Evolutionary conservation across 129 eudicot species (phyloP), one percentile per base, ranked within the genome.

Genomic region (Tagetes erecta): DNA sequence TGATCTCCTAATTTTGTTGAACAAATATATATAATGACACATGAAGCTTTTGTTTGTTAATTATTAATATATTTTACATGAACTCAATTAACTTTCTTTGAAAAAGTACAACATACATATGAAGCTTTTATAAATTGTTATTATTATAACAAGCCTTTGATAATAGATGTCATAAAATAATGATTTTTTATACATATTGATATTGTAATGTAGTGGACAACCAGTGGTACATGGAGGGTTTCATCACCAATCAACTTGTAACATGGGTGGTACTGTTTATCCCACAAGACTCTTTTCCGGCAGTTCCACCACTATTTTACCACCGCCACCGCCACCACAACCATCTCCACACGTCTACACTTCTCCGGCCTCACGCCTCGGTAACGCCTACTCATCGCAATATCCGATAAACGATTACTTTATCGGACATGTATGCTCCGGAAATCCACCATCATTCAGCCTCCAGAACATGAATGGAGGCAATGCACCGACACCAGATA

Each of bases 171-270:
- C 42, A 60, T 12, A 72, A 35, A 64, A 65, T 77, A n/a, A 20
- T 44, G 8, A 4, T 44, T 38, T 66, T 20, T 20, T 20, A 20
- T 20, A 20, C 74, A 36, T 34, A 35, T 70, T 63, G 39, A 39
- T 31, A 62, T 64, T 34, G 1, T 68, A 40, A 40, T 68, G 76
- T 52, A 89, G 92, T 31, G 90, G 88, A 44, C 96, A 87, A 71
- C 78, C 88, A 67, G 76, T 87, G 68, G 78, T 82, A 72, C 87
- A 82, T 51, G 96, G 96, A 77, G 96, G 90, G 11, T 79, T 72
- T 79, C 85, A 80, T 75, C 92, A 83, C 71, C 88, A 71, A 70
- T 37, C 83, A 62, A 70, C 68, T 13, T 76, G 80, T 75, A 81
- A 63, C 64, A 72, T 70, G 33, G 93, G 85, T 40, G 68, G 84